Conservation (phyloP, 768 basidiomycete species). For the Mycena rebaudengoi region DNA sequence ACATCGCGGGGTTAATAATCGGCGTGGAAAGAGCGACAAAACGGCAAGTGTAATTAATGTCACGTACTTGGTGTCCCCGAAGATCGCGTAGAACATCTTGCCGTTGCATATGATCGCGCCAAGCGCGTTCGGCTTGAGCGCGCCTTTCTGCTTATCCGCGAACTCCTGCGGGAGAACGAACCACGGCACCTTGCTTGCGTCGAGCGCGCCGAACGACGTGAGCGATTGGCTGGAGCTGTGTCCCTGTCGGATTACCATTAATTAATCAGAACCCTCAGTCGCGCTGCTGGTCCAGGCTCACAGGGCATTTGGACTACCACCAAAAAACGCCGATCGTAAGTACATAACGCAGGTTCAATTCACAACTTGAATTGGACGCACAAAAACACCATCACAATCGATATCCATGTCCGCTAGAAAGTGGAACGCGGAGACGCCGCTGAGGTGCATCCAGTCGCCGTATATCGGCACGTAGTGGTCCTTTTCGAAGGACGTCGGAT, state of each 20-base stretch:
- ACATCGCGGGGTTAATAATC: no score
- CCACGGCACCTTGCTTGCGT: background rate
- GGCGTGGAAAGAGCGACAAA: background rate
- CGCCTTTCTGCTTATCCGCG: background rate
- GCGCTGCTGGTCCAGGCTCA: background rate
- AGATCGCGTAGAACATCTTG: constrained; percentile 8
- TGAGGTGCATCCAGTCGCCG: constrained; percentile 21
- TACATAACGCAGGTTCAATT: background rate
- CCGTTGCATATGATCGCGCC: constrained; percentile 4
- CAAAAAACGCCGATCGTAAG: no score
- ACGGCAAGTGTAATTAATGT: no score
- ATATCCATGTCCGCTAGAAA: constrained; percentile 35
- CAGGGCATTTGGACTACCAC: constrained; percentile 12
- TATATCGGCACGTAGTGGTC: constrained; percentile 20
- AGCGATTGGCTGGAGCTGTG: background rate
- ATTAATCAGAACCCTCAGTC: background rate
- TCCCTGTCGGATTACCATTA: background rate
- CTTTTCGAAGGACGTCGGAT: constrained; percentile 5
- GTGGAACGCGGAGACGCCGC: constrained; percentile 16
- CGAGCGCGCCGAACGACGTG: background rate
- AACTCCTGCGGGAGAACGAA: background rate
- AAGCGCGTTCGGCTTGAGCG: background rate
- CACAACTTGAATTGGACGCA: background rate
- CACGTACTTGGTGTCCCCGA: constrained; percentile 16
- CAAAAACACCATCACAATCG: constrained; percentile 33